A percentile compares a stretch with the other conserved stretches of the same genome.
Conservation (phyloP, 2,329 filamentous ascomycete genomes). For the Dactylellina sp. region DNA sequence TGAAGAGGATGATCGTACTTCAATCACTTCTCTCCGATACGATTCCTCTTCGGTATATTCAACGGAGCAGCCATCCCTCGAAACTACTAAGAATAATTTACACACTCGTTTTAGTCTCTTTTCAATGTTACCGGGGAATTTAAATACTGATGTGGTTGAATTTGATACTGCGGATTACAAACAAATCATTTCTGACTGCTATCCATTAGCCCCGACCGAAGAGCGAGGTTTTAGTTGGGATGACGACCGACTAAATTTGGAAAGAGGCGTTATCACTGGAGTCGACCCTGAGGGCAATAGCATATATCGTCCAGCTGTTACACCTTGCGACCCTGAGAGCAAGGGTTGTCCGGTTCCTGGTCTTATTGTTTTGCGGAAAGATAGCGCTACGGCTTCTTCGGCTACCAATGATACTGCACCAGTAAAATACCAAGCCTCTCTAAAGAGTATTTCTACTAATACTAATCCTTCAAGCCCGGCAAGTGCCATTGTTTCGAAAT, state of each 20-base stretch:
- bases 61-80: neutral
- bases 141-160: neutral
- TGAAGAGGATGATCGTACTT: neutral
- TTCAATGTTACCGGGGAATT: neutral
- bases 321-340: too few species aligned
- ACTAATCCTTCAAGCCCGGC: conserved; percentile 18
- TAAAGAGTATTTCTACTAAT: neutral
- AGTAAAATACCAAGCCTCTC: neutral
- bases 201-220: conserved; percentile 4
- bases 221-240: conserved; percentile 7
- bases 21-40: neutral
- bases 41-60: conserved; percentile 21
- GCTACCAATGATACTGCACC: neutral
- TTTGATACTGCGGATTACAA: conserved; percentile 1
- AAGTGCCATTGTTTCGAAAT: neutral
- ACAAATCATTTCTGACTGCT: neutral
- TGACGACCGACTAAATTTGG: neutral
- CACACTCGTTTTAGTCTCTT: too few species aligned
- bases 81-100: neutral
- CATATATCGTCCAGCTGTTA: conserved; percentile 8
- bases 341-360: too few species aligned
- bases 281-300: conserved; percentile 19
- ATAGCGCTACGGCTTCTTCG: neutral
- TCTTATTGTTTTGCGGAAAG: neutral
- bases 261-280: neutral